Percentiles rank a stretch among this genome's conserved stretches.
Conservation (phyloP, 257 asterid species). For the Fraxinus anomala region DNA sequence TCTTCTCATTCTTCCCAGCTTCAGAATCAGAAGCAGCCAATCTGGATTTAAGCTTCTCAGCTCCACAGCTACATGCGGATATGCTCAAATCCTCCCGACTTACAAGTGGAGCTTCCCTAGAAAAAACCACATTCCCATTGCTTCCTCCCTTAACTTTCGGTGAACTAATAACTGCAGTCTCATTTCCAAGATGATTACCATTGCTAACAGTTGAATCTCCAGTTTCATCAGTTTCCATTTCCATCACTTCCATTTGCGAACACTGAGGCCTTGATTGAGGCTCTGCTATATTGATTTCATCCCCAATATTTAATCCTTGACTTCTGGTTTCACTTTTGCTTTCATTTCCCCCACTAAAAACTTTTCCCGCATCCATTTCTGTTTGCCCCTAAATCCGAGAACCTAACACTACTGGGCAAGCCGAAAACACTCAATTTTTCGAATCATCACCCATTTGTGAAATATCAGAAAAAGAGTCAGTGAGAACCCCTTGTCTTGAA, state of each 20-base stretch:
- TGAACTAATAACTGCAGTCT: constrained; percentile 36
- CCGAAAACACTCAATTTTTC: constrained; percentile 2
- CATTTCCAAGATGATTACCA: constrained; percentile 33
- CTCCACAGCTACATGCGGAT: constrained; percentile 68
- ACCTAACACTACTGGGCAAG: constrained; percentile 16
- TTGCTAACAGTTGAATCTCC: constrained; percentile 28
- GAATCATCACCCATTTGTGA: neutral
- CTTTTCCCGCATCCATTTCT: constrained; percentile 34
- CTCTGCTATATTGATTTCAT: constrained; percentile 22
- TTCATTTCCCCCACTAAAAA: constrained; percentile 18
- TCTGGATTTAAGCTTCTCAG: constrained; percentile 75
- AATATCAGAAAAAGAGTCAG: neutral
- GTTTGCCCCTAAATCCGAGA: neutral
- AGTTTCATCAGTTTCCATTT: constrained; percentile 55
- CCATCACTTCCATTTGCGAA: constrained; percentile 71
- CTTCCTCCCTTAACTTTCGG: constrained; percentile 58
- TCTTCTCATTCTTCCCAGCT: constrained; percentile 65
- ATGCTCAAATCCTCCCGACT: constrained; percentile 49
- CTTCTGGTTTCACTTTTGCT: constrained; percentile 15
- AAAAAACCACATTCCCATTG: constrained; percentile 64
- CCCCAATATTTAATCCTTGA: constrained; percentile 24
- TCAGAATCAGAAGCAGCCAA: constrained; percentile 59
- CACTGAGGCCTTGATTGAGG: constrained; percentile 35
- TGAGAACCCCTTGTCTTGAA: no score
- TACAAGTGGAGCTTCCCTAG: constrained; percentile 74